Conservation (phyloP, 2,329 filamentous ascomycete species). For the Venturia carpophila region DNA sequence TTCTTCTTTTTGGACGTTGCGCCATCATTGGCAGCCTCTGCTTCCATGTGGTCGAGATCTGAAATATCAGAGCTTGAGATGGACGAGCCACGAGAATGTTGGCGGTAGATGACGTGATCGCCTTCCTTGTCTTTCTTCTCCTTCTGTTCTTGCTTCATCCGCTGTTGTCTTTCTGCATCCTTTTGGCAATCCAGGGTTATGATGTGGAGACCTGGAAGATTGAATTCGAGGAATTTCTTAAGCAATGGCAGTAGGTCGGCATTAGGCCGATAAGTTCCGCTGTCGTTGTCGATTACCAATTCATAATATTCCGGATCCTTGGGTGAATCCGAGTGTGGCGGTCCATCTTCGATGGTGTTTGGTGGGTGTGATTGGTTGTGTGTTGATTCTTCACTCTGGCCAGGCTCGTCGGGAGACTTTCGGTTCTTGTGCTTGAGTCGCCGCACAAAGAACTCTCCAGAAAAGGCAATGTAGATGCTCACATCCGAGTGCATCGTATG, state of each 20-base stretch:
- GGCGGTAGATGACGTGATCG: conserved; percentile 46
- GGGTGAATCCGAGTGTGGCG: conserved; percentile 37
- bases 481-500: conserved; percentile 97
- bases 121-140: conserved; percentile 61
- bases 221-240: conserved; percentile 58
- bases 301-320: conserved; percentile 60
- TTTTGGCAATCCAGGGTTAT: conserved; percentile 63
- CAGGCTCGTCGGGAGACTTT: conserved; percentile 28
- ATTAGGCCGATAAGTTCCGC: conserved; percentile 85
- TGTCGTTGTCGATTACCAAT: conserved; percentile 90
- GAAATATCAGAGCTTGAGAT: conserved; percentile 52
- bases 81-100: conserved; percentile 35
- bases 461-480: conserved; percentile 81
- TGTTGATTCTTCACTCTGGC: conserved; percentile 31
- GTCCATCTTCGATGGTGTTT: conserved; percentile 41
- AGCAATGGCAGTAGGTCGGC: conserved; percentile 65
- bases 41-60: conserved; percentile 40
- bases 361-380: conserved; percentile 46
- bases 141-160: conserved; percentile 69
- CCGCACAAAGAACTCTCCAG: conserved; percentile 86
- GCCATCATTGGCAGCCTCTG: neutral
- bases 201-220: conserved; percentile 71
- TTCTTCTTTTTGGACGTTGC: neutral
- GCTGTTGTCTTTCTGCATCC: conserved; percentile 63
- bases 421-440: conserved; percentile 49